Percentiles rank a stretch among this genome's conserved stretches.
Conservation (phyloP, 805 yeast species). For the Metschnikowia lochheadii region DNA sequence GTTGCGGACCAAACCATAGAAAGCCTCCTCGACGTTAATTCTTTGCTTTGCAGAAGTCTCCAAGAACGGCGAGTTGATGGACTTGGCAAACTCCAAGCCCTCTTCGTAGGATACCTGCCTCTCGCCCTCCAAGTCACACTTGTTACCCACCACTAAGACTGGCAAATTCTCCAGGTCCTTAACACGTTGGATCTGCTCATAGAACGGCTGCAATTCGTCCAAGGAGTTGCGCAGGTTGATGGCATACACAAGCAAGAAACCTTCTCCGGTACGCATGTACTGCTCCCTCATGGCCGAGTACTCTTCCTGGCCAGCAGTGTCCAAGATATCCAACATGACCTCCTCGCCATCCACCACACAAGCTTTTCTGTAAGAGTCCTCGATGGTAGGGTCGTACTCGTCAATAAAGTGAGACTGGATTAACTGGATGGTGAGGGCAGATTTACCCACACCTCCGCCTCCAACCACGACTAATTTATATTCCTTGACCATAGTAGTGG, state of each 20-base stretch:
- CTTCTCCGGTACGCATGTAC: constrained; percentile 95
- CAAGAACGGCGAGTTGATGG: constrained; percentile 68
- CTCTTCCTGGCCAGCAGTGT: constrained; percentile 98
- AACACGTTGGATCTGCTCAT: constrained; percentile 73
- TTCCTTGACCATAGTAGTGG: constrained; percentile 50
- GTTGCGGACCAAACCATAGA: constrained; percentile 61
- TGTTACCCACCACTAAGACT: constrained; percentile 73
- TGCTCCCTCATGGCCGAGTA: constrained; percentile 83
- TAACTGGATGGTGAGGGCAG: constrained; percentile 91
- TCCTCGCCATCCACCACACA: constrained; percentile 78
- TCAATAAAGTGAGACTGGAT: constrained; percentile 94
- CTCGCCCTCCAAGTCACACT: constrained; percentile 68
- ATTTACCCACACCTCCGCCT: constrained; percentile 98
- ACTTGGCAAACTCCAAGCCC: constrained; percentile 57
- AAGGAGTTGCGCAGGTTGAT: constrained; percentile 82
- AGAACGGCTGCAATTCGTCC: constrained; percentile 75
- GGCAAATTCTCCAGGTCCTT: constrained; percentile 76
- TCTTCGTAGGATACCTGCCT: constrained; percentile 71
- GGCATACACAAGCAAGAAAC: constrained; percentile 83
- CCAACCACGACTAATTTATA: constrained; percentile 95
- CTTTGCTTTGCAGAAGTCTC: constrained; percentile 94
- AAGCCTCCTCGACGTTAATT: constrained; percentile 83
- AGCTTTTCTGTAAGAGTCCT: constrained; percentile 85
- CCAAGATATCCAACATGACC: constrained; percentile 67
- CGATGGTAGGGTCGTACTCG: constrained; percentile 98